Percentiles rank a stretch among this genome's conserved stretches.
phyloP scores from a whole-genome alignment of 352 stramenopile genomes.

The Hyaloperonospora brassicae region DNA sequence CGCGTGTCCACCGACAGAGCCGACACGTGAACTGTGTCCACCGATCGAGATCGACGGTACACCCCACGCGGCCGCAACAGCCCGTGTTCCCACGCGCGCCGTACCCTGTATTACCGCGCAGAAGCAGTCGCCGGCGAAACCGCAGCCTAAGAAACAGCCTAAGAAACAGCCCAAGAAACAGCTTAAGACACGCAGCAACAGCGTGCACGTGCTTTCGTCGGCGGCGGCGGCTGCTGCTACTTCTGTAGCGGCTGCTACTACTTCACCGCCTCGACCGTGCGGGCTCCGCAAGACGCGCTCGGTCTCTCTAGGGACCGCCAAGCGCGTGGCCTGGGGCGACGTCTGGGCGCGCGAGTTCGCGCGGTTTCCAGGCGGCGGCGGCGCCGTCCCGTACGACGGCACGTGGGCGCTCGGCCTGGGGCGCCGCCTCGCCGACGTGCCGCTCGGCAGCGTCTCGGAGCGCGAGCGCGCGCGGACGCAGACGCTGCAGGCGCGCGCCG shows the following conservation, averaged over 20 bases:
- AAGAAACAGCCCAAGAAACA: slow-evolving; percentile 66
- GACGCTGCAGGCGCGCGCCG: slow-evolving; percentile 45
- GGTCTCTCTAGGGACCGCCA: slow-evolving; percentile 47
- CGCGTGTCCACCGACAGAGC: slow-evolving; percentile 21
- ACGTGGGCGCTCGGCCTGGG: slow-evolving; percentile 76
- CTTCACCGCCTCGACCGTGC: too few relatives aligned
- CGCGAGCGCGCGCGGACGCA: slow-evolving; percentile 47
- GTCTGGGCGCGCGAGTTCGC: slow-evolving; percentile 67
- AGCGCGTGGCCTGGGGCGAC: slow-evolving; percentile 72
- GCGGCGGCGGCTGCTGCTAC: slow-evolving; percentile 13
- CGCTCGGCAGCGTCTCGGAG: slow-evolving; percentile 63
- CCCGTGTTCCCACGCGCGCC: slow-evolving; percentile 24
- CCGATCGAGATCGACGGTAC: slow-evolving; percentile 22
- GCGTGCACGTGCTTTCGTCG: slow-evolving; percentile 40
- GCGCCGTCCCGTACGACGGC: slow-evolving; percentile 70
- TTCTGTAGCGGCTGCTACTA: too few relatives aligned
- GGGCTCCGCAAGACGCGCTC: slow-evolving; percentile 57
- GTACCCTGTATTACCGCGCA: slow-evolving; percentile 26
- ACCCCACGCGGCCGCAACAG: slow-evolving; percentile 16
- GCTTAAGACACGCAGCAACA: slow-evolving; percentile 67
- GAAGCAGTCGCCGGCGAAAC: slow-evolving; percentile 26
- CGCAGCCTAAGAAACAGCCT: slow-evolving; percentile 9
- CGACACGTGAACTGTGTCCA: slow-evolving; percentile 10
- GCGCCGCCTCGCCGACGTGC: slow-evolving; percentile 44
- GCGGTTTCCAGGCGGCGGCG: slow-evolving; percentile 68